Base-by-base conservation (phyloP, 805 yeast genomes). In the Maudiozyma turicensis region DNA sequence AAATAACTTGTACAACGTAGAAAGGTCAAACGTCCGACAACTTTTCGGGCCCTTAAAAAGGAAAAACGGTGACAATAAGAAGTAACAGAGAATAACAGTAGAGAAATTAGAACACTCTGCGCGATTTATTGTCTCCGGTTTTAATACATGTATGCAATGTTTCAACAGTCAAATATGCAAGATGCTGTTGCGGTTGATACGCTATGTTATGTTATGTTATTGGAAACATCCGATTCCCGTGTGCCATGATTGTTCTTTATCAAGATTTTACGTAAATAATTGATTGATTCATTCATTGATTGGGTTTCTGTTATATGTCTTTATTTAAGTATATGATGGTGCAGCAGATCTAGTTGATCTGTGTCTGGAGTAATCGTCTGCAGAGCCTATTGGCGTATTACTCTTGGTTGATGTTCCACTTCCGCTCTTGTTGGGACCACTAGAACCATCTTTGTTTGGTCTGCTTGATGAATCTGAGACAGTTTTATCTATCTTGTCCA, bases 341-440 rank as follows among this genome's bases (percentile, higher is more conserved):
- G 58, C 48, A 10, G 38, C 54, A 10, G 60, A 58, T 35, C 64
- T 52, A 1, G 60, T 59, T 1, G 59, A 53, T 33, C 62, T 51
- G 35, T 50, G 51, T 31, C 64, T 13, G 11, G 35, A 35, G 14
- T 39, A 29, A 7, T 46, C 31, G 8, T 33, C 45, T 13, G 45
- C 10, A 20, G 26, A 20, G 2, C 43, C 41, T 6, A 8, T 33
- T 6, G 44, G 37, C 8, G 44, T 40, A 10, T 20, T 14, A 10
- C 38, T 33, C 11, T 26, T n/a, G 10, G 38, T 9, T 35, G 38
- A 35, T 10, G 42, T 28, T 4, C 29, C 42, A 39, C 40, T 31
- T 39, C 28, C 35, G 9, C 40, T 11, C 29, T 40, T 44, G 20
- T 10, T 40, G 5, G 20, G 15, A 20, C 30, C 45, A n/a, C 10